Evolutionary conservation across 176 grass and related monocot genomes (phyloP).

Genomic region (Phragmites australis): DNA sequence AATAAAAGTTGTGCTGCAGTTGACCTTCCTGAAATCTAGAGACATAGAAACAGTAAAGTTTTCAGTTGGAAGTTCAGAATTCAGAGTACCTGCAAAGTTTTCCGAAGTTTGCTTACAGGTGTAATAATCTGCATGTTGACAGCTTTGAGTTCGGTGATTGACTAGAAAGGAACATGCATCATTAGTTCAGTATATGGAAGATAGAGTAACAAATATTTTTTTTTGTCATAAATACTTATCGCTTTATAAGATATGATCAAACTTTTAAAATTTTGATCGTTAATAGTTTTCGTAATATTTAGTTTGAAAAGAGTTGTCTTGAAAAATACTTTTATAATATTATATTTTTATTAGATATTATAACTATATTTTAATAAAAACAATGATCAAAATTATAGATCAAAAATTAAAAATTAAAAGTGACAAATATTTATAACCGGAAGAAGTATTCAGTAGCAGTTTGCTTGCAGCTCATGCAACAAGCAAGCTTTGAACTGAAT

Average conservation of each 20-base stretch:
- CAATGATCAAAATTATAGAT: too few species aligned
- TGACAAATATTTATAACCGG: too few species aligned
- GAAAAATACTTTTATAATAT: too few species aligned
- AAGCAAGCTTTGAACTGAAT: constrained; percentile 36
- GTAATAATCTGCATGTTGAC: neutral
- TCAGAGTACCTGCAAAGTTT: neutral
- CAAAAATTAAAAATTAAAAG: too few species aligned
- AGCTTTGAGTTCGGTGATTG: neutral
- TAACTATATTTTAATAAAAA: too few species aligned
- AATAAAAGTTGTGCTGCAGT: neutral
- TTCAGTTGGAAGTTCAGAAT: neutral
- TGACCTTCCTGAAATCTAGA: constrained; percentile 19
- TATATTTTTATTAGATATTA: too few species aligned
- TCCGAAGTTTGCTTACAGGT: neutral
- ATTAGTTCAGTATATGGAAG: constrained; percentile 9
- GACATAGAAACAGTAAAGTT: neutral
- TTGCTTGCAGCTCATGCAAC: constrained; percentile 46
- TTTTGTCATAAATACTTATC: too few species aligned
- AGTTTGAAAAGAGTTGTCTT: too few species aligned
- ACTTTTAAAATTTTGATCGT: too few species aligned
- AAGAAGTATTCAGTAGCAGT: constrained; percentile 36
- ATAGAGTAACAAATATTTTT: neutral
- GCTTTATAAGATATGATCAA: too few species aligned
- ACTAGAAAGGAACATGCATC: constrained; percentile 16
- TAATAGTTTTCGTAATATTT: too few species aligned